Percentiles rank a stretch among this genome's conserved stretches.
Conservation (phyloP, 2,329 filamentous ascomycete genomes). For the Chaetomiaceae sp. region DNA sequence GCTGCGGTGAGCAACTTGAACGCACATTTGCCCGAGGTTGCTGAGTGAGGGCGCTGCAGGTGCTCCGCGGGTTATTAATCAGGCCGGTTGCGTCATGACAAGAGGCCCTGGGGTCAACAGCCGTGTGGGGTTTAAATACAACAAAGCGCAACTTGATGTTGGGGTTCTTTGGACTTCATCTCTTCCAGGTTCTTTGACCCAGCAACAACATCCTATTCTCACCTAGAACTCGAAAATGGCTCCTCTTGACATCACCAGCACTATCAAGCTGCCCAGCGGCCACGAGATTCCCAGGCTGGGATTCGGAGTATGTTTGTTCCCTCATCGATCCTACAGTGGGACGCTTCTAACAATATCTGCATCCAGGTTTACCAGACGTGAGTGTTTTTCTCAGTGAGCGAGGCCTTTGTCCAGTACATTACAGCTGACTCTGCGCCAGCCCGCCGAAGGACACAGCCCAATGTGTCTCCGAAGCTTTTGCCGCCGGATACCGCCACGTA, state of each 20-base stretch:
- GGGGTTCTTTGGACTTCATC: too few relatives aligned
- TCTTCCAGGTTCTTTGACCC: too few relatives aligned
- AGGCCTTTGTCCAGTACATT: too few relatives aligned
- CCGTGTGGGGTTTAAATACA: too few relatives aligned
- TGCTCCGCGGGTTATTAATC: too few relatives aligned
- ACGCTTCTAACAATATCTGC: not conserved
- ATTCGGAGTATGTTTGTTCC: constrained; percentile 42
- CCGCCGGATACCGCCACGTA: constrained; percentile 51
- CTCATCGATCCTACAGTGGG: not conserved
- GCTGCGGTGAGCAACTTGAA: too few relatives aligned
- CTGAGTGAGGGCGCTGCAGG: too few relatives aligned
- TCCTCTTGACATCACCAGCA: constrained; percentile 43
- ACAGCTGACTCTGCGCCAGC: not conserved
- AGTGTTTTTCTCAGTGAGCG: constrained; percentile 12
- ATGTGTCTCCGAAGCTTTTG: constrained; percentile 43
- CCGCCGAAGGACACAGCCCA: constrained; percentile 33
- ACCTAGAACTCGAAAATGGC: constrained; percentile 43
- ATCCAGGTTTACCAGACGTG: constrained; percentile 51
- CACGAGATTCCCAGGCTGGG: constrained; percentile 49
- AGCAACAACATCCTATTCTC: too few relatives aligned
- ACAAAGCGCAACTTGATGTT: too few relatives aligned
- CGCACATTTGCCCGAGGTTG: too few relatives aligned
- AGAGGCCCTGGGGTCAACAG: too few relatives aligned
- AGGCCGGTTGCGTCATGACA: too few relatives aligned
- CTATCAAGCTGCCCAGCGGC: constrained; percentile 51